phyloP scores from a whole-genome alignment of 352 stramenopile species.

The Chrysophaeum taylorii region DNA sequence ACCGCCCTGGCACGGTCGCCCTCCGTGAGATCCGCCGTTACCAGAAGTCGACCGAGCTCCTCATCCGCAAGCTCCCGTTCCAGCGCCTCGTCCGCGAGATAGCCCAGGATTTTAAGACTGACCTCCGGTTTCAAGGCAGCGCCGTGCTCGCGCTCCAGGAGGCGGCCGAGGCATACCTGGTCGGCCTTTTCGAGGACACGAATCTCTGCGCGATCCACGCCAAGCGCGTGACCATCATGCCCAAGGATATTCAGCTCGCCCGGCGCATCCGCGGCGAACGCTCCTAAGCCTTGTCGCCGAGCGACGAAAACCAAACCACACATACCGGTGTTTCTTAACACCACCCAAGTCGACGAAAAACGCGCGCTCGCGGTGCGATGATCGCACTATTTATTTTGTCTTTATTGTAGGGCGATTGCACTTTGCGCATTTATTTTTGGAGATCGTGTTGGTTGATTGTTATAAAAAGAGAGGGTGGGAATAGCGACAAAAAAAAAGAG shows the following conservation, averaged over 20 bases:
- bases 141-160: conserved; percentile 77
- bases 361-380: too few species aligned
- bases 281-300: too few species aligned
- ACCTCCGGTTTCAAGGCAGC: conserved; percentile 73
- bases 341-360: too few species aligned
- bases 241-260: conserved; percentile 87
- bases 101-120: conserved; percentile 75
- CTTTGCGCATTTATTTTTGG: too few species aligned
- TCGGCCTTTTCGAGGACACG: conserved; percentile 86
- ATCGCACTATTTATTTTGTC: too few species aligned
- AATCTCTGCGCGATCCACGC: conserved; percentile 89
- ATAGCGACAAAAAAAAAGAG: too few species aligned
- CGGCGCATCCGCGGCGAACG: conserved; percentile 74
- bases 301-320: too few species aligned
- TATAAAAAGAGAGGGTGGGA: too few species aligned
- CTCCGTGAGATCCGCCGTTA: conserved; percentile 61
- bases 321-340: too few species aligned
- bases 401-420: too few species aligned
- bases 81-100: conserved; percentile 59
- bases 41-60: conserved; percentile 60
- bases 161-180: conserved; percentile 79
- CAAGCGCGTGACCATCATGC: conserved; percentile 91
- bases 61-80: conserved; percentile 64
- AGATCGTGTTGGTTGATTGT: too few species aligned
- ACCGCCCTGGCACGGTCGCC: conserved; percentile 49